Base-by-base conservation (phyloP, 2,329 filamentous ascomycete genomes). In the Alternaria sp. region DNA sequence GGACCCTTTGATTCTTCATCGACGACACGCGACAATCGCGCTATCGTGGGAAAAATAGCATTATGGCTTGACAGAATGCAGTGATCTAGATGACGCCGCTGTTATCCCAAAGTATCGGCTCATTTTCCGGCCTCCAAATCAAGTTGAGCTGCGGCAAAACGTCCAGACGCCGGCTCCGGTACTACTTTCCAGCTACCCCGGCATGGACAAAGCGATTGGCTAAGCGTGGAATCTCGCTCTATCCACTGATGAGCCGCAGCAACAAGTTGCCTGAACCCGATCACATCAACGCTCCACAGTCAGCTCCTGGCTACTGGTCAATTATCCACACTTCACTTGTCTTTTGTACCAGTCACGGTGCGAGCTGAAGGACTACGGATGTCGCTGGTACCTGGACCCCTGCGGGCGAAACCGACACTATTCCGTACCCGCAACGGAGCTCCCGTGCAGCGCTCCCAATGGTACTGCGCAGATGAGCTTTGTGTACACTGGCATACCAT, bases 391-490 rank as follows among this genome's bases (percentile, higher is more conserved):
- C 70, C 62, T 64, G 65, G 68, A 65, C 64, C 69, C 66, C 63
- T 68, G 64, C 60, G 51, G 55, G 66, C 60, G 59, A 63, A 66
- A 63, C 69, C 68, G 70, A 61, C 66, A 63, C 60, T 59, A 68
- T 69, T 66, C 71, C 73, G 67, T 74, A 69, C 68, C 70, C 64
- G 71, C 64, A 51, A 56, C 66, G 65, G 68, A 64, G 66, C 63
- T 66, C 62, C 62, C 57, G 61, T 66, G 64, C 52, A 51, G 64
- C 58, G 66, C 64, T 66, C 64, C 73, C 71, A 75, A 62, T 72
- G 57, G 62, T 65, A 63, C 67, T 47, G 64, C 65, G 42, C 55
- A 65, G 55, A 58, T 59, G 60, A 54, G 56, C 54, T 22, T 66
- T 48, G 55, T 63, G 58, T 67, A 66, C 49, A 44, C 51, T 53